A percentile compares a stretch with the other conserved stretches of the same genome.
Evolutionary conservation across 768 basidiomycete species (phyloP).

Genomic region (Tulasnella sp.): DNA sequence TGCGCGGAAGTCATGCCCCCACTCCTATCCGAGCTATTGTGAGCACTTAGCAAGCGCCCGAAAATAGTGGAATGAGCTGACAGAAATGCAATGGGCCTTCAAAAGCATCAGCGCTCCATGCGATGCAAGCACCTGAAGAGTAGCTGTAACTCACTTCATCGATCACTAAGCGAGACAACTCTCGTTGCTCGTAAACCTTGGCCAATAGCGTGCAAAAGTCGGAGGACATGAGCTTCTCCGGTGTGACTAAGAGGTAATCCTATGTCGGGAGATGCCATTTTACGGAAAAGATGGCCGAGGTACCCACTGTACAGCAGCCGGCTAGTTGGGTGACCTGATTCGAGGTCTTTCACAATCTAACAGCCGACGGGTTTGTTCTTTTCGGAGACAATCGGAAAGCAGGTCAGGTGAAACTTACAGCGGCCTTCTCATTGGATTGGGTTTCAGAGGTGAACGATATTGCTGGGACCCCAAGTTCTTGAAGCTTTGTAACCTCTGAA

Average conservation of each 20-base stretch:
- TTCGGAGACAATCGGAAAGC: background rate
- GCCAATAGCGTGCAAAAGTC: conserved; percentile 49
- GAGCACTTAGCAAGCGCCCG: background rate
- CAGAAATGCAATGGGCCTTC: conserved; percentile 79
- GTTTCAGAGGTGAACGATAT: conserved; percentile 65
- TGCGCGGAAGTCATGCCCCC: conserved; percentile 73
- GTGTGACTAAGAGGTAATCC: conserved; percentile 43
- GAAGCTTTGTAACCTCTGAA: conserved; percentile 58
- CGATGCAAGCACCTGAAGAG: background rate
- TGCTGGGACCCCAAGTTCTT: conserved; percentile 47
- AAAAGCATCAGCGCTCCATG: background rate
- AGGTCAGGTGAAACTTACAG: conserved; percentile 36
- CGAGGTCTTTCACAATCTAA: conserved; percentile 57
- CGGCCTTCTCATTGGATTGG: conserved; percentile 41
- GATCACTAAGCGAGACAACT: conserved; percentile 66
- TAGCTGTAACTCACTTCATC: conserved; percentile 52
- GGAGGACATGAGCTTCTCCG: conserved; percentile 55
- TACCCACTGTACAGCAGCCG: conserved; percentile 65
- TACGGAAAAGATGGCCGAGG: background rate
- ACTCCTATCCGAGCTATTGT: conserved; percentile 46
- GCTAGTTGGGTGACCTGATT: conserved; percentile 47
- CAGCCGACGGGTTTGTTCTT: background rate
- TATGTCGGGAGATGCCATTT: background rate
- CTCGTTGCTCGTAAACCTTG: conserved; percentile 44
- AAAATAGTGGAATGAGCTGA: conserved; percentile 24